Percentiles rank a stretch among this genome's conserved stretches.
Conservation (phyloP, 805 yeast genomes). For the Lipomyces orientalis region DNA sequence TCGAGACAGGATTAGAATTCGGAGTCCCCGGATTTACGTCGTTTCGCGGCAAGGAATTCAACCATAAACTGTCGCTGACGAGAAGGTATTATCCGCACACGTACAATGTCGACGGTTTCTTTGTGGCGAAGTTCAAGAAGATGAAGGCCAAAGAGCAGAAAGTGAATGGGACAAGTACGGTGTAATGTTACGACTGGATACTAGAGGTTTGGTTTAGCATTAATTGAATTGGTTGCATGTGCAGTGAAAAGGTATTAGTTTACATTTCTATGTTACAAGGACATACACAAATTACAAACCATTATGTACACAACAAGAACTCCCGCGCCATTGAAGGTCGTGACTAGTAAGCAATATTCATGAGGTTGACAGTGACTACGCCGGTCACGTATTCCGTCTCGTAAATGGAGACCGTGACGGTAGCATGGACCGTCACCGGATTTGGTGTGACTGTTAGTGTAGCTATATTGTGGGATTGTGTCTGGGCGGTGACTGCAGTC, state of each 20-base stretch:
- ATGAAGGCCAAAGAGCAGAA: constrained; percentile 38
- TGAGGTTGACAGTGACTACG: neutral
- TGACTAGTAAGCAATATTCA: neutral
- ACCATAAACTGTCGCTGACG: constrained; percentile 75
- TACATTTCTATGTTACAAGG: neutral
- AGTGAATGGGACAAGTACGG: constrained; percentile 9
- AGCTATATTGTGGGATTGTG: neutral
- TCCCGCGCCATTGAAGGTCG: neutral
- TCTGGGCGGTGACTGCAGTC: neutral
- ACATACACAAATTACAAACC: too few species aligned
- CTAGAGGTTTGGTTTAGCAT: neutral
- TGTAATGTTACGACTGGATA: neutral
- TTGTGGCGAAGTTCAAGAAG: constrained; percentile 94
- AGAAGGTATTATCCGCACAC: constrained; percentile 98
- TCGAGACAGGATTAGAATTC: constrained; percentile 87
- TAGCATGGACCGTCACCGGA: neutral
- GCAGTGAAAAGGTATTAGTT: neutral
- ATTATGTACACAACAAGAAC: neutral
- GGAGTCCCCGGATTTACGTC: constrained; percentile 97
- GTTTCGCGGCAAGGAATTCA: constrained; percentile 90
- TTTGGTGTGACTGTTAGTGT: constrained; percentile 2
- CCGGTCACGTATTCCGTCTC: constrained; percentile 4
- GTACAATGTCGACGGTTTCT: constrained; percentile 98
- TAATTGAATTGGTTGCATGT: neutral
- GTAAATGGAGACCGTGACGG: neutral